Evolutionary conservation across 768 basidiomycete genomes (phyloP).

Genomic region (Inosperma sp.): DNA sequence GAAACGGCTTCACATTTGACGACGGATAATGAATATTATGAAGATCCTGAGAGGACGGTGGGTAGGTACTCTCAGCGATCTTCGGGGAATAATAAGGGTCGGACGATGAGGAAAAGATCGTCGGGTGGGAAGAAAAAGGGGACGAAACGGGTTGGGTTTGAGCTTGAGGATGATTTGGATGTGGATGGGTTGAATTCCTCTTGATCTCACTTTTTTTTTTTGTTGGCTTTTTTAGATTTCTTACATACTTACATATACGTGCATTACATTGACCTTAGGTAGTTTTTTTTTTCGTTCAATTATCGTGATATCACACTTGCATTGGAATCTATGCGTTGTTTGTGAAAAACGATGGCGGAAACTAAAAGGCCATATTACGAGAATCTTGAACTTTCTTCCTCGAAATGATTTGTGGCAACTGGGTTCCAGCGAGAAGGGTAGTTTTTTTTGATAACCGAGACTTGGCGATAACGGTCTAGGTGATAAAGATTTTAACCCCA

Average conservation of each 20-base stretch:
- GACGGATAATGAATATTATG: conserved; percentile 77
- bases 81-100: conserved; percentile 48
- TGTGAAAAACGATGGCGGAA: too few species aligned
- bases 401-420: too few species aligned
- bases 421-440: too few species aligned
- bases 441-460: too few species aligned
- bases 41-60: conserved; percentile 56
- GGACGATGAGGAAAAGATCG: conserved; percentile 40
- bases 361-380: too few species aligned
- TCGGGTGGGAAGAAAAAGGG: conserved; percentile 25
- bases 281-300: not conserved
- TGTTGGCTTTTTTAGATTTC: not conserved
- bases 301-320: not conserved
- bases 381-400: too few species aligned
- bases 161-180: conserved; percentile 3
- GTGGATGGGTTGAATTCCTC: conserved; percentile 5
- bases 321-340: not conserved
- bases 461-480: too few species aligned
- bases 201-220: not conserved
- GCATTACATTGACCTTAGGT: not conserved
- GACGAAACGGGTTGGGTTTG: conserved; percentile 1
- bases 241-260: conserved; percentile 1
- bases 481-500: too few species aligned
- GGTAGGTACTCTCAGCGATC: too few species aligned
- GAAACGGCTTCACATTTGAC: too few species aligned